These are phyloP conservation scores for Picea glauca DNA, from an alignment of 75 land plant genomes.

Conservation along the genomic window DNA sequence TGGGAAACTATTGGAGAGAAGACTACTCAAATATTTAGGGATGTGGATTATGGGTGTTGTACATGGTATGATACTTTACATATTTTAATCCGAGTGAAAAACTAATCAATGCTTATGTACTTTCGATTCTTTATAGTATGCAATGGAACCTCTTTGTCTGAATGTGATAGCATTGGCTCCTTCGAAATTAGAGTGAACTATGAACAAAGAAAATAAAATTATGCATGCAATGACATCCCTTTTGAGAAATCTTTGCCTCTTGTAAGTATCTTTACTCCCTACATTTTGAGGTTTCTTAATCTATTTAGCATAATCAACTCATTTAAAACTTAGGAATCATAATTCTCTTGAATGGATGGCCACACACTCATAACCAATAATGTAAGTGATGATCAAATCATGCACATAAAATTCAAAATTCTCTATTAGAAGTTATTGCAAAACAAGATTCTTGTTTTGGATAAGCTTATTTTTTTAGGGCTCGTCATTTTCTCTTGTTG, in stretches of 20 bases:
- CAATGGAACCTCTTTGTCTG: background rate
- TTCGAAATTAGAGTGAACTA: background rate
- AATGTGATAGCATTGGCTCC: background rate
- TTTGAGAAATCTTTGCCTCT: background rate
- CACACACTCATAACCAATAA: too few relatives aligned
- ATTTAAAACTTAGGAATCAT: too few relatives aligned
- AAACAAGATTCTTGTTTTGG: too few relatives aligned
- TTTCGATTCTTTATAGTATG: too few relatives aligned
- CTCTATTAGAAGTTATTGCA: too few relatives aligned
- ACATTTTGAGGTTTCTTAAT: background rate
- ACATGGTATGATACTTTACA: too few relatives aligned
- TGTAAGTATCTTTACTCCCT: background rate
- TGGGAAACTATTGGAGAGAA: background rate
- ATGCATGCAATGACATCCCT: background rate
- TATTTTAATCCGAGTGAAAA: too few relatives aligned
- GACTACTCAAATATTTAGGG: background rate
- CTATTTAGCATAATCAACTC: too few relatives aligned
- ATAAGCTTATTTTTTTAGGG: background rate
- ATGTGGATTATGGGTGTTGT: background rate
- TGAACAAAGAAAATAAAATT: background rate
- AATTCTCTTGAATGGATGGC: too few relatives aligned
- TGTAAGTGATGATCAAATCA: too few relatives aligned
- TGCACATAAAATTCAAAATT: too few relatives aligned
- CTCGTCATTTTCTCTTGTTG: background rate
- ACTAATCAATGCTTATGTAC: too few relatives aligned